Base-by-base conservation (phyloP, 768 basidiomycete species). In the Mrakia frigida region DNA sequence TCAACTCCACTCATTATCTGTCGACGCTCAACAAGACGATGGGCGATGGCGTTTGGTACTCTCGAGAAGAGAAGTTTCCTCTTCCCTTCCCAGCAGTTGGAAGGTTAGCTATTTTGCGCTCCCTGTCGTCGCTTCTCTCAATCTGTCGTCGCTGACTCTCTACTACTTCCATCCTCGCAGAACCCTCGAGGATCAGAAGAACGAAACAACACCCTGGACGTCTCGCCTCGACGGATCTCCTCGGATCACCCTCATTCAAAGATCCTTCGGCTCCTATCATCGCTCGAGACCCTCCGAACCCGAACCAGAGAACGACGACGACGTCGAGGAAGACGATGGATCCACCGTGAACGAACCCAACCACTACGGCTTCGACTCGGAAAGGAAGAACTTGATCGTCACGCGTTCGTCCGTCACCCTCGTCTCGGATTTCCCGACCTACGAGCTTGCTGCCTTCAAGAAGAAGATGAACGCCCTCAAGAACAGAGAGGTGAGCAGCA, bases 391-490 rank as follows among this genome's bases (percentile, higher is more conserved):
- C 56, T 9, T 18, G 56, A 13, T 56, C n/a, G n/a, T 56, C n/a
- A 3, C 56, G 13, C 56, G 56, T 56, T 56, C 56, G n/a, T n/a
- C 56, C 0, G 56, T 56, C 56, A 56, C 56, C 5, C 25, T 56
- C 25, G 56, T 56, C 18, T 56, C 56, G n/a, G 56, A 56, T 6
- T 56, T 56, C 25, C 56, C 56, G n/a, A 56, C 56, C 13, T 56
- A 56, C 56, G 11, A 56, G 2, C 56, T 56, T 25, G 25, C 56
- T 28, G 25, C 23, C 4, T 56, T 56, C 56, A 56, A 28, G 56
- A 56, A 56, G 56, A 56, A 56, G 56, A 56, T 56, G 56, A 56
- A 56, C 56, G 56, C n/a, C 18, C 56, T 56, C 56, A 56, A 56
- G 56, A 56, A 56, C 56, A 28, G 56, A 56, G 13, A 56, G 56